A percentile compares a stretch with the other conserved stretches of the same genome.
Evolutionary conservation across 2,329 filamentous ascomycete species (phyloP).

Genomic region (Sporothrix pseudoabietina): DNA sequence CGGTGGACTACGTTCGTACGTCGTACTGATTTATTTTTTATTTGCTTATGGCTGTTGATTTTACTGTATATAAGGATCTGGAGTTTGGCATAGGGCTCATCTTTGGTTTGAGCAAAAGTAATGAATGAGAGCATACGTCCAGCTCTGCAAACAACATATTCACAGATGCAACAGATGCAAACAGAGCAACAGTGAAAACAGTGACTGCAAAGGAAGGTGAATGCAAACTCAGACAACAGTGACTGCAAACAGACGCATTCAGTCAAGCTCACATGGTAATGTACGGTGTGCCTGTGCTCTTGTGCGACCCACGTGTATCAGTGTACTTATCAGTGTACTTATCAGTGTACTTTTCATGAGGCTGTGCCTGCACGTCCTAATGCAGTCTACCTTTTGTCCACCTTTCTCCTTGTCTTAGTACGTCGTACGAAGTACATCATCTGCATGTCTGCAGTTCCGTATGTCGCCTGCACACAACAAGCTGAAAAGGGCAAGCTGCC

Average conservation of each 20-base stretch:
- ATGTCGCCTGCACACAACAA: neutral
- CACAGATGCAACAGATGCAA: neutral
- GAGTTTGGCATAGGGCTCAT: neutral
- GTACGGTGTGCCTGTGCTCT: neutral
- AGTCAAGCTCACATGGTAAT: neutral
- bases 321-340: neutral
- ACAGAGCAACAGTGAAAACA: neutral
- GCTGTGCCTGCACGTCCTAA: neutral
- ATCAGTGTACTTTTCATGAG: neutral
- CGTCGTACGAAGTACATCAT: neutral
- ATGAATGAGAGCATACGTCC: neutral
- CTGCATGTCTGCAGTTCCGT: neutral
- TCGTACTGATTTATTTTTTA: neutral
- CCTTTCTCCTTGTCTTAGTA: no score
- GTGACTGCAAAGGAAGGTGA: no score
- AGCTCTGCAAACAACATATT: neutral
- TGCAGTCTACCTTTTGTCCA: no score
- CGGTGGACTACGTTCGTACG: neutral
- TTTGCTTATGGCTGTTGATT: neutral
- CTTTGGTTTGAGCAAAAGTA: neutral
- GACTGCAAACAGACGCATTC: no score
- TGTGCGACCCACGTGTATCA: neutral
- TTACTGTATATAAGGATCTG: slow-evolving; percentile 10
- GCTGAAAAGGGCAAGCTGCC: slow-evolving; percentile 20
- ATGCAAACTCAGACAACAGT: no score